Conservation (phyloP, 805 yeast species). For the Blastobotrys robertii region DNA sequence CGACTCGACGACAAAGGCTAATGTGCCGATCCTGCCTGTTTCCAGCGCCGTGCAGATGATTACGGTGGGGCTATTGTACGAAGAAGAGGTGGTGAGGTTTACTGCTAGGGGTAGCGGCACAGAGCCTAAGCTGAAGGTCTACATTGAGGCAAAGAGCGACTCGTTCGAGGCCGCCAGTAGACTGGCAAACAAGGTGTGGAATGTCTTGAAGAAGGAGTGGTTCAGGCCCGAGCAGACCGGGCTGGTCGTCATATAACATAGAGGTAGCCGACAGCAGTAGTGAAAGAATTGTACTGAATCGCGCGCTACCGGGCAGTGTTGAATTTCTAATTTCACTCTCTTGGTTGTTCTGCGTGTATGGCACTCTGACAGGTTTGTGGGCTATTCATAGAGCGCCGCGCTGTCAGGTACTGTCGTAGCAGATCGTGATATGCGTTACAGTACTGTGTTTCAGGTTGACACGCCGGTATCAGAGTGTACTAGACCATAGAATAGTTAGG, state of each 20-base stretch:
- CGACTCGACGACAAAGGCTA: constrained; percentile 55
- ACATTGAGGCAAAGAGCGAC: constrained; percentile 63
- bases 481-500: no score
- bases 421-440: no score
- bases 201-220: constrained; percentile 56
- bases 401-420: no score
- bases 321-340: no score
- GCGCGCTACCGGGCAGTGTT: no score
- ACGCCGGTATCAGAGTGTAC: no score
- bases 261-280: no score
- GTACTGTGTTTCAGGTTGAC: no score
- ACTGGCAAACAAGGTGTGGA: constrained; percentile 63
- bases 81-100: constrained; percentile 44
- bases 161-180: constrained; percentile 38
- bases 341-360: no score
- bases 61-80: constrained; percentile 41
- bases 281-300: no score
- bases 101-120: constrained; percentile 95
- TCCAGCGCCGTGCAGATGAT: constrained; percentile 81
- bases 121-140: constrained; percentile 88
- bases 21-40: constrained; percentile 56
- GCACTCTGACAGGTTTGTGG: no score
- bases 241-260: constrained; percentile 12
- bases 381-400: no score
- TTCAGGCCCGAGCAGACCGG: constrained; percentile 51